These are phyloP conservation scores for Incumbomyces lentus DNA, from an alignment of 2,329 filamentous ascomycete genomes.

Conservation along the genomic window DNA sequence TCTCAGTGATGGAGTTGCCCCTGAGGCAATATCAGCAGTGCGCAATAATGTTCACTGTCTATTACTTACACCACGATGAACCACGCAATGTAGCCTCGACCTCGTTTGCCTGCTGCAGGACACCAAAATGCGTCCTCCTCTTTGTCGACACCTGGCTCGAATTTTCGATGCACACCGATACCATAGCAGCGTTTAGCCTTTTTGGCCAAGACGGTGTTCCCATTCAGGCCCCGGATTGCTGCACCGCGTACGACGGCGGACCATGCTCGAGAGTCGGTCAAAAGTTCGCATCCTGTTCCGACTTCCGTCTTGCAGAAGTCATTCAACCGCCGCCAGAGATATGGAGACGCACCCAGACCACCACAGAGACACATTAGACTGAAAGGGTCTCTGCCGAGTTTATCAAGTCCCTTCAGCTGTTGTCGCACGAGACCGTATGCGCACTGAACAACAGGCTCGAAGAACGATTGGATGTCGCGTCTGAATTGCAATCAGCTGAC, in stretches of 20 bases:
- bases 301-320: background rate
- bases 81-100: slow-evolving; percentile 1
- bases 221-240: slow-evolving; percentile 7
- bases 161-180: slow-evolving; percentile 8
- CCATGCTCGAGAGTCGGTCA: slow-evolving; percentile 8
- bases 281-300: background rate
- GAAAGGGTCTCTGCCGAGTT: background rate
- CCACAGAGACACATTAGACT: slow-evolving; percentile 9
- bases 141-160: slow-evolving; percentile 8
- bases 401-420: slow-evolving; percentile 5
- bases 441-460: slow-evolving; percentile 9
- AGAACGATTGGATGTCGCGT: slow-evolving; percentile 10
- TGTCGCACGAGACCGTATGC: slow-evolving; percentile 8
- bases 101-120: background rate
- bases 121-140: slow-evolving; percentile 11
- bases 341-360: slow-evolving; percentile 9
- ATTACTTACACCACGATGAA: background rate
- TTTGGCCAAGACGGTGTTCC: slow-evolving; percentile 1
- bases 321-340: slow-evolving; percentile 12
- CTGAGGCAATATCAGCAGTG: too few species aligned
- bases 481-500: background rate
- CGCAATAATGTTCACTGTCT: too few species aligned
- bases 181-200: slow-evolving; percentile 11
- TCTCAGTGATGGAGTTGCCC: too few species aligned
- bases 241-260: slow-evolving; percentile 15